phyloP scores from a whole-genome alignment of 2,329 filamentous ascomycete species.

The Botrytis sinoallii region DNA sequence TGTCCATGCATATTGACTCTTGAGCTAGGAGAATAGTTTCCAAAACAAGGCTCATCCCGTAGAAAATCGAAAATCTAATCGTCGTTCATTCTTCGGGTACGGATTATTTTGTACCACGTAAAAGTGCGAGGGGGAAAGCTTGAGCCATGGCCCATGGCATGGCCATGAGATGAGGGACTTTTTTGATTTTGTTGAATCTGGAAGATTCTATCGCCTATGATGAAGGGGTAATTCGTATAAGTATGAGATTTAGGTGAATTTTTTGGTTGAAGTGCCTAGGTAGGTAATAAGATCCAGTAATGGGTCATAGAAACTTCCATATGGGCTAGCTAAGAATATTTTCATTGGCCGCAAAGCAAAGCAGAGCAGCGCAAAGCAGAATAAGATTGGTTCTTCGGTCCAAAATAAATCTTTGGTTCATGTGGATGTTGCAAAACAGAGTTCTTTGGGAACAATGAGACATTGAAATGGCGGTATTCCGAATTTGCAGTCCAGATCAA shows the following conservation, averaged over 20 bases:
- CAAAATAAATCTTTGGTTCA: not conserved
- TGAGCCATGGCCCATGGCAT: not conserved
- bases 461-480: conserved; percentile 14
- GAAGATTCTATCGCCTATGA: conserved; percentile 10
- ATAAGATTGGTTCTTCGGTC: not conserved
- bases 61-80: not conserved
- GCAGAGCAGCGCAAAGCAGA: not conserved
- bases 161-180: not conserved
- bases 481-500: not conserved
- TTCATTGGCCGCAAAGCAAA: not conserved
- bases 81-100: conserved; percentile 1
- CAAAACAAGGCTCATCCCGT: conserved; percentile 13
- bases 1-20: conserved; percentile 6
- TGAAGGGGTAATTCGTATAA: conserved; percentile 14
- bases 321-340: not conserved
- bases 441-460: conserved; percentile 3
- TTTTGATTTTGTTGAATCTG: not conserved
- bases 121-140: not conserved
- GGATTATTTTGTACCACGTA: not conserved
- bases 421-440: not conserved
- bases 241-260: not conserved
- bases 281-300: not conserved
- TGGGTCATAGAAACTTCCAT: not conserved
- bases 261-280: too few species aligned
- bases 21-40: conserved; percentile 10